These are phyloP conservation scores for Ustilago vetiveriae DNA, from an alignment of 1,284 basidiomycete genomes.

Conservation along the genomic window DNA sequence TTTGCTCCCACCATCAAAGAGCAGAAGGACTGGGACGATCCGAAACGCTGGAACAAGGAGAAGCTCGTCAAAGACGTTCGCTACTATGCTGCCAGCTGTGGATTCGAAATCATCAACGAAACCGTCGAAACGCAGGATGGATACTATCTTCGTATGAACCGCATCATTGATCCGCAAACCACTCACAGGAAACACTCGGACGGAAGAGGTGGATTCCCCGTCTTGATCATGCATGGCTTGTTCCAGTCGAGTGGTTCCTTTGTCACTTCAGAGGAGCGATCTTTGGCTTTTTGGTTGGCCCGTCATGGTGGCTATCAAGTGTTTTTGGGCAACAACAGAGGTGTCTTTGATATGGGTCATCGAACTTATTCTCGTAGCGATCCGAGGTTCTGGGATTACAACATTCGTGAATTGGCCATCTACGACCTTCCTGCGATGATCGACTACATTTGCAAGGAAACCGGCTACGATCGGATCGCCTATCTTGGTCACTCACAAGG, in stretches of 20 bases:
- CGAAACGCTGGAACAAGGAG: slow-evolving; percentile 69
- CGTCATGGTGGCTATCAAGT: slow-evolving; percentile 72
- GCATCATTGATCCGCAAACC: slow-evolving; percentile 71
- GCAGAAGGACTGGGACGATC: slow-evolving; percentile 70
- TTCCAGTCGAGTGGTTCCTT: slow-evolving; percentile 75
- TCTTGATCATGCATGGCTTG: slow-evolving; percentile 74
- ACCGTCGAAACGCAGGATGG: slow-evolving; percentile 74
- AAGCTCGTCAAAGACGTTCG: slow-evolving; percentile 72
- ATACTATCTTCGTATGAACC: slow-evolving; percentile 72
- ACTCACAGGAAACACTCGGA: slow-evolving; percentile 66
- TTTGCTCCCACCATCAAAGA: slow-evolving; percentile 18
- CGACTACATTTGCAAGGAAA: slow-evolving; percentile 72
- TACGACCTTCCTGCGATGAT: slow-evolving; percentile 75
- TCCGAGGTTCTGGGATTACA: slow-evolving; percentile 76
- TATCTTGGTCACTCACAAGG: slow-evolving; percentile 74
- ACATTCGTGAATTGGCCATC: slow-evolving; percentile 73
- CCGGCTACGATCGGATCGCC: slow-evolving; percentile 72
- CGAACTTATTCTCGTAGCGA: slow-evolving; percentile 70
- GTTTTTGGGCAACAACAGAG: slow-evolving; percentile 74
- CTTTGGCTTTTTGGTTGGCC: slow-evolving; percentile 74
- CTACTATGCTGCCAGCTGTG: slow-evolving; percentile 72
- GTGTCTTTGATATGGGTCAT: slow-evolving; percentile 75
- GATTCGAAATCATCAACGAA: slow-evolving; percentile 73
- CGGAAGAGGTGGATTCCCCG: slow-evolving; percentile 71
- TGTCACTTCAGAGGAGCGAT: slow-evolving; percentile 74